Evolutionary conservation across 2,329 filamentous ascomycete genomes (phyloP).

Genomic region (Talaromyces sp.): DNA sequence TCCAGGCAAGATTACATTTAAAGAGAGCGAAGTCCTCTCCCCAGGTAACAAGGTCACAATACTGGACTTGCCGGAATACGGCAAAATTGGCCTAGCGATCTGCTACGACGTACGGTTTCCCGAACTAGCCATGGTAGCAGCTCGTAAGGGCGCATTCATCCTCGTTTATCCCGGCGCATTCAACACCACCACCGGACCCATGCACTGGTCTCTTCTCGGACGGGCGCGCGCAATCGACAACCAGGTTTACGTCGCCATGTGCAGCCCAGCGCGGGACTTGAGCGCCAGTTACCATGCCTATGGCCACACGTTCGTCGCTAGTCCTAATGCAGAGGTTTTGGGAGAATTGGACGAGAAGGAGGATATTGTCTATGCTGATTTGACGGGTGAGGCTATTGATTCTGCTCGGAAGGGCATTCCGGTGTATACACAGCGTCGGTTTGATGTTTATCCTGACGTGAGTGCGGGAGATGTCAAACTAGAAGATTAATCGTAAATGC

Average conservation of each 20-base stretch:
- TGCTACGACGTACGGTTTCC: constrained; percentile 98
- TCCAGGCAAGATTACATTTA: constrained; percentile 87
- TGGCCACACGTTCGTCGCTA: constrained; percentile 84
- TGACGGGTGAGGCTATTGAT: constrained; percentile 66
- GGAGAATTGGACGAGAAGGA: constrained; percentile 75
- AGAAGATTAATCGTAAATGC: neutral
- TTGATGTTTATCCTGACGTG: constrained; percentile 94
- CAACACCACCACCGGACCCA: constrained; percentile 84
- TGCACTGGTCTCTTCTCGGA: constrained; percentile 86
- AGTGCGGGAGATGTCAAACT: constrained; percentile 50
- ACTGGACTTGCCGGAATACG: constrained; percentile 82
- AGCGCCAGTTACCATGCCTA: constrained; percentile 78
- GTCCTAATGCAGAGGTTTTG: constrained; percentile 82
- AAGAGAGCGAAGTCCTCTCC: constrained; percentile 82
- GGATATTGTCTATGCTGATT: constrained; percentile 68
- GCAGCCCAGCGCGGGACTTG: constrained; percentile 82
- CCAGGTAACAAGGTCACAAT: constrained; percentile 83
- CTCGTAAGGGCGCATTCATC: constrained; percentile 79
- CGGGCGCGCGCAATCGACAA: constrained; percentile 87
- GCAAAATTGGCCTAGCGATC: constrained; percentile 81
- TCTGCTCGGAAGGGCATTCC: constrained; percentile 80
- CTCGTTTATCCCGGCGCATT: constrained; percentile 95
- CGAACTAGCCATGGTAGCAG: constrained; percentile 84
- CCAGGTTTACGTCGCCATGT: constrained; percentile 88
- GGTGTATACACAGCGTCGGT: constrained; percentile 76